These are phyloP conservation scores for Suhomyces xylopsoci DNA, from an alignment of 805 yeast genomes.

Conservation along the genomic window DNA sequence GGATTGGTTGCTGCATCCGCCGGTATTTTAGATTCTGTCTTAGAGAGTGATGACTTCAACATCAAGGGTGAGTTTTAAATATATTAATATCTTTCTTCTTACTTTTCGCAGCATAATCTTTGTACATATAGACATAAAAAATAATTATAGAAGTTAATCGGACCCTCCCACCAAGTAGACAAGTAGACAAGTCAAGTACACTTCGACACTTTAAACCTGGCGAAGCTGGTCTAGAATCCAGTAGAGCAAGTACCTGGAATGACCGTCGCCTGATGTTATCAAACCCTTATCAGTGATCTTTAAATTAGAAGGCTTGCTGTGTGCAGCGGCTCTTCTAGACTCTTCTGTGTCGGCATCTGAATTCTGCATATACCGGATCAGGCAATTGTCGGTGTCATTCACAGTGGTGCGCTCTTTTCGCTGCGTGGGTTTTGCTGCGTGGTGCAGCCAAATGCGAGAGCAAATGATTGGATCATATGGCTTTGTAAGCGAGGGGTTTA, in stretches of 20 bases:
- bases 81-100: background rate
- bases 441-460: background rate
- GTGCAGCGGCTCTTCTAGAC: background rate
- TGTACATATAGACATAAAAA: conserved; percentile 4
- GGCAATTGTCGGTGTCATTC: background rate
- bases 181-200: background rate
- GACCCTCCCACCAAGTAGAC: background rate
- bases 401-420: background rate
- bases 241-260: background rate
- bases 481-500: background rate
- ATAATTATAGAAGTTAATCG: background rate
- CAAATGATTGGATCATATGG: background rate
- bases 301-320: background rate
- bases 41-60: conserved; percentile 44
- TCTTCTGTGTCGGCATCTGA: background rate
- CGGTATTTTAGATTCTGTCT: conserved; percentile 70
- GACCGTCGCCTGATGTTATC: background rate
- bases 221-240: background rate
- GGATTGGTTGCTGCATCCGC: conserved; percentile 95
- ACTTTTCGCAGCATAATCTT: background rate
- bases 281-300: background rate
- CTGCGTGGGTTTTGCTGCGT: background rate
- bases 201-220: background rate
- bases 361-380: background rate
- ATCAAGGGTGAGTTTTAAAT: conserved; percentile 42